Percentiles rank a stretch among this genome's conserved stretches.
These are phyloP conservation scores for Carex littledalei DNA, from an alignment of 176 grass and related monocot genomes.

Conservation along the genomic window DNA sequence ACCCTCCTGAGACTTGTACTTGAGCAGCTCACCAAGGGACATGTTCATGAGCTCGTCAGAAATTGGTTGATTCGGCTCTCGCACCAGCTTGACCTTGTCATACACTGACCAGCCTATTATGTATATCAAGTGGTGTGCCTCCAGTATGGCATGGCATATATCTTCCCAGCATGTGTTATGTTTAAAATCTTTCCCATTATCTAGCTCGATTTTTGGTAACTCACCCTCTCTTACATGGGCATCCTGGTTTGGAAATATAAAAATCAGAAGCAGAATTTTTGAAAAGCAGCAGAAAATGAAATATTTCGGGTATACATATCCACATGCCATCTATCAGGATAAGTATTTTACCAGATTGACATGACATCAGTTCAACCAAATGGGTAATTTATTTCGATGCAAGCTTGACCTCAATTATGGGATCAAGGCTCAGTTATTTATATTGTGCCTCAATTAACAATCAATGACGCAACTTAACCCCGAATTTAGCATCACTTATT, in stretches of 20 bases:
- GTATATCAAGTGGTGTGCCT: conserved; percentile 95
- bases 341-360: not conserved
- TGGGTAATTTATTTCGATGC: not conserved
- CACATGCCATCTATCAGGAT: not conserved
- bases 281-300: not conserved
- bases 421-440: not conserved
- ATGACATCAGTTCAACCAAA: not conserved
- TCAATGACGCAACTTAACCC: not conserved
- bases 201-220: conserved; percentile 55
- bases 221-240: conserved; percentile 65
- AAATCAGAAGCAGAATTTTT: not conserved
- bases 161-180: conserved; percentile 91
- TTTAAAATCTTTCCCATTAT: conserved; percentile 38
- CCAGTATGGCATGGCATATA: conserved; percentile 91
- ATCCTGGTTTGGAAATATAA: conserved; percentile 27
- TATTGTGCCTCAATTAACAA: not conserved
- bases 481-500: not conserved
- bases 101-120: conserved; percentile 90
- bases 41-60: conserved; percentile 40
- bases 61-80: conserved; percentile 48
- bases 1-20: conserved; percentile 96
- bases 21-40: conserved; percentile 78
- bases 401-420: not conserved
- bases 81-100: conserved; percentile 81
- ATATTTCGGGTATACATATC: not conserved